These are phyloP conservation scores for Aspergillus piperis DNA, from an alignment of 2,329 filamentous ascomycete species.

Conservation along the genomic window DNA sequence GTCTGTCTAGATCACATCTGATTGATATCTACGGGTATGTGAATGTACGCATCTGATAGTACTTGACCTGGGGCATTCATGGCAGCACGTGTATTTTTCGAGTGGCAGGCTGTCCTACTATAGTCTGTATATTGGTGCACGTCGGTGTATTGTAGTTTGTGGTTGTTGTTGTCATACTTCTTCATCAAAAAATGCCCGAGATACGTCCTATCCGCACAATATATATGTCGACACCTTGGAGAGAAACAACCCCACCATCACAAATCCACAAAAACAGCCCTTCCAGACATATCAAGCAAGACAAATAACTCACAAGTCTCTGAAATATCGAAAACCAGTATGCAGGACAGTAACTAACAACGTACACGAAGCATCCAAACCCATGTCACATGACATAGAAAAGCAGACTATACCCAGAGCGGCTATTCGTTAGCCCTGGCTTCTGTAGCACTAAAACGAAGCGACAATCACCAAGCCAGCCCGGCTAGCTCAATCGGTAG, in stretches of 20 bases:
- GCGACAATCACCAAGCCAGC: slow-evolving; percentile 25
- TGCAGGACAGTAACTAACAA: not conserved
- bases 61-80: not conserved
- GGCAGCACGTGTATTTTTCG: not conserved
- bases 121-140: too few species aligned
- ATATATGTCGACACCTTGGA: not conserved
- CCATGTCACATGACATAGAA: not conserved
- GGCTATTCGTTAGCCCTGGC: not conserved
- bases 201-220: not conserved
- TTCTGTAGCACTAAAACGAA: not conserved
- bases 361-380: not conserved
- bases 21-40: slow-evolving; percentile 1
- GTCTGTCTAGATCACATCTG: not conserved
- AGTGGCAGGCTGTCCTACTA: too few species aligned
- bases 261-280: not conserved
- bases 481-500: slow-evolving; percentile 55
- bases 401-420: not conserved
- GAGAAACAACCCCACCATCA: not conserved
- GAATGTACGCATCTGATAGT: too few species aligned
- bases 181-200: not conserved
- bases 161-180: too few species aligned
- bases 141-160: too few species aligned
- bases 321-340: not conserved
- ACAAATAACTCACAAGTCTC: too few species aligned
- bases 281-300: not conserved